Evolutionary conservation across 176 grass and related monocot species (phyloP).

Genomic region (Neostapfia colusana): DNA sequence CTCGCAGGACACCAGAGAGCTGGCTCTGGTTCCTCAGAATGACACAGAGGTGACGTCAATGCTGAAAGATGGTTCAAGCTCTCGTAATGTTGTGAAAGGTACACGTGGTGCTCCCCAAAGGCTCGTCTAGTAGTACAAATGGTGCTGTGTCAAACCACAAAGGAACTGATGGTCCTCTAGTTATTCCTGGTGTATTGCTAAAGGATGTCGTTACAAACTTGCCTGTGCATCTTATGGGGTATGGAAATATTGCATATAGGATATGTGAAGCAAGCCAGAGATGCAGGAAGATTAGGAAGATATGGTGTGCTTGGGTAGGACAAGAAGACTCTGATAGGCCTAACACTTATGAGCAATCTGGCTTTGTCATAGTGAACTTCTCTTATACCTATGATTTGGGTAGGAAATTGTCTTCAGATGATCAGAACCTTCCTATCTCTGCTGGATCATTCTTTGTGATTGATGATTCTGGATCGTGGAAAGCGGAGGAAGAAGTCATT

Average conservation of each 20-base stretch:
- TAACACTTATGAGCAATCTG: constrained; percentile 48
- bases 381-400: constrained; percentile 82
- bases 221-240: constrained; percentile 64
- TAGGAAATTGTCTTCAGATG: constrained; percentile 67
- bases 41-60: constrained; percentile 55
- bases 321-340: constrained; percentile 38
- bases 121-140: neutral
- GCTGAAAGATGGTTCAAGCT: constrained; percentile 42
- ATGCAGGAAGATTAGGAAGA: constrained; percentile 62
- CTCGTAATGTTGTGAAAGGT: constrained; percentile 32
- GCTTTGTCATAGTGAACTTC: constrained; percentile 81
- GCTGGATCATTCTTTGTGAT: constrained; percentile 85
- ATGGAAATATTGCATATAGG: constrained; percentile 75
- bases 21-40: constrained; percentile 55
- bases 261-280: constrained; percentile 54
- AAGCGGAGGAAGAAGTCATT: constrained; percentile 87
- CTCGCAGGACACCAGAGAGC: constrained; percentile 43
- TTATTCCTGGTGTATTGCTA: constrained; percentile 79
- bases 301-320: constrained; percentile 95
- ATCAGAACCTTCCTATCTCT: constrained; percentile 54
- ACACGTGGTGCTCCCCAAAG: constrained; percentile 7
- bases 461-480: constrained; percentile 66
- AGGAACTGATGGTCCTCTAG: constrained; percentile 43
- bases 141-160: constrained; percentile 22
- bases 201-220: constrained; percentile 65